Evolutionary conservation across 78 protist genomes (phyloP), one percentile per base, ranked within the genome.

Genomic region (Speleostelium caveatum): DNA sequence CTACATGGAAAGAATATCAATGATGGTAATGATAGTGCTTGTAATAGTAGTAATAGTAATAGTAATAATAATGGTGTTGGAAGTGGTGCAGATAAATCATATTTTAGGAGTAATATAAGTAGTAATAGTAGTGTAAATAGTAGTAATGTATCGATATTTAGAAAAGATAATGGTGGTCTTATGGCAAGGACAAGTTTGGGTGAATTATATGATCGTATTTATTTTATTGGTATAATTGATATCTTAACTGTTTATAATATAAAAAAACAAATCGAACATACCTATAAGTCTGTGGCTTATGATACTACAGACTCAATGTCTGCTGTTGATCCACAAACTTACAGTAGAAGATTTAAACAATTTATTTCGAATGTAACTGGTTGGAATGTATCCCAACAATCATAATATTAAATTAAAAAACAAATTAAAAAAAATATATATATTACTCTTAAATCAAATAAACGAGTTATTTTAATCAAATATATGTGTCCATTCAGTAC

Each of bases 251-350:
- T 73, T 3, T 80, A 80, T 22, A 69, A 69, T 41, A 80, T 80
- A 22, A 80, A 80, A 60, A 80, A 80, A 41, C 90, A 80, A 69
- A 51, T 80, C 14, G 90, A 80, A 36, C 90, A 80, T 41, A 80
- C 90, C 10, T 80, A 80, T n/a, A 80, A 80, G 42, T 61, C 90
- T 22, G 75, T 73, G 6, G 56, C 75, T 8, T 80, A 80, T 19
- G 90, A 80, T 42, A 80, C 90, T 26, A 36, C 38, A 1, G 90
- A 80, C 32, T 56, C 77, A 35, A 80, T 80, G 90, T 80, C 90
- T 67, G 90, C 90, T 22, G 90, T 80, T 22, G 68, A 80, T 42
- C 90, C 90, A n/a, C 24, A 22, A 8, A 69, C 78, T 12, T 80
- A 80, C 35, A 69, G 35, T 38, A 80, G 69, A 38, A 58, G 90